Base-by-base conservation (phyloP, 371 early-diverging fungal species). In the Gilbertella persicaria region DNA sequence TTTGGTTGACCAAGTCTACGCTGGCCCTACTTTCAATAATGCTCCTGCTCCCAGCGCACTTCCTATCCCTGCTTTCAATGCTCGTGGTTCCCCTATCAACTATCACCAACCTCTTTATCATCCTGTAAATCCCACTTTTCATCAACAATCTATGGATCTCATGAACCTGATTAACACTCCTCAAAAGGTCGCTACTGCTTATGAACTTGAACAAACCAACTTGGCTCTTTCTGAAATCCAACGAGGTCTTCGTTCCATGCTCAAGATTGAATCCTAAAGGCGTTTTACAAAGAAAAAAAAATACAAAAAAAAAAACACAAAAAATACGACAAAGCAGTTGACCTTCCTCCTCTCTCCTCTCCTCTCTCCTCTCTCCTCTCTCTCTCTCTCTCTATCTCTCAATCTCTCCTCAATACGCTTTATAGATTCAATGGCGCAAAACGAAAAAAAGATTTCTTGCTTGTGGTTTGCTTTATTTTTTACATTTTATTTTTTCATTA, bases 1-100 rank as follows among this genome's bases (percentile, higher is more conserved):
- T 51, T 39, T 47, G 43, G 56, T 42, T 51, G 65, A 64, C 37
- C 72, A 67, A 57, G 72, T 84, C 26, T 91, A 89, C 56, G 90
- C 90, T 37, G 91, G 91, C 35, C 88, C 91, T 12, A 86, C 83
- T 29, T 91, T 91, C 59, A 88, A 86, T 56, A 91, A 89, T 72
- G 83, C 91, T 16, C 91, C 91, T 46, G 85, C 87, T 16, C 86
- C 91, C 2, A 76, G 78, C 50, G 77, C 80, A 25, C 67, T 91
- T 36, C 91, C 91, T 25, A 78, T 91, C 55, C 91, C 91, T 46
- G 77, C 85, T 33, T 87, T 89, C 53, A 59, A 45, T 41, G 57
- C 64, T 49, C 67, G 54, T 59, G 67, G 64, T 45, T 64, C 60
- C 40, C 60, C 64, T 58, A 47, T 58, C 30, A 48, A 54, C 14